Base-by-base conservation (phyloP, 805 yeast species). In the Candida xyloterini region DNA sequence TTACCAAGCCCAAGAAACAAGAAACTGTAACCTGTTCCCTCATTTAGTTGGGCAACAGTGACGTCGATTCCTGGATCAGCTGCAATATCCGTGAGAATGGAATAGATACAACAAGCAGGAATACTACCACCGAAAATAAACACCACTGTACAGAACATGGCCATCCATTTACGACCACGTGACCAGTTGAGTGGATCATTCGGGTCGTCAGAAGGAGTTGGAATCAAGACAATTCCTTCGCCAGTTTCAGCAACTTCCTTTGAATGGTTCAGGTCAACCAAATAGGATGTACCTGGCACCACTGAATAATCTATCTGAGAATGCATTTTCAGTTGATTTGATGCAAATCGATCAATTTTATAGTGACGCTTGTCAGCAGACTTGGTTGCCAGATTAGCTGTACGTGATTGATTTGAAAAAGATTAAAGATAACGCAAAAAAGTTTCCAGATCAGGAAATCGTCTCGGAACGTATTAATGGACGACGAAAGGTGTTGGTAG, bases 171-270 rank as follows among this genome's bases (percentile, higher is more conserved):
- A 35, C 84, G 67, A 27, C 53, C 46, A 16, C 52, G 57, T 1
- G 74, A 39, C 88, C 88, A 82, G 51, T 78, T 79, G 39, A 82
- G 63, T 1, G 88, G 88, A 52, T 82, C 89, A 48, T 81, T 76
- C 7, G 86, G 84, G 44, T 80, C 79, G 36, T 72, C 76, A 0
- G 83, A 71, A 2, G 89, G 89, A 10, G 76, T 76, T 20, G 89
- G 88, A 31, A 78, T 71, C 30, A 80, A 62, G 9, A 81, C 74
- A 43, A 79, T 70, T 25, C 63, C 62, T 9, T 58, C 49, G 20
- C 56, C 51, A 0, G 38, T 42, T 1, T 52, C 53, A 8, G 29
- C 33, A 10, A 28, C 43, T 3, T 33, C 42, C 15, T 15, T 14
- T 2, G 42, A 23, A 16, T 27, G 34, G 38, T 40, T 40, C 18